Evolutionary conservation across 2,329 filamentous ascomycete species (phyloP).

Genomic region (Colletotrichum gloeosporioides): DNA sequence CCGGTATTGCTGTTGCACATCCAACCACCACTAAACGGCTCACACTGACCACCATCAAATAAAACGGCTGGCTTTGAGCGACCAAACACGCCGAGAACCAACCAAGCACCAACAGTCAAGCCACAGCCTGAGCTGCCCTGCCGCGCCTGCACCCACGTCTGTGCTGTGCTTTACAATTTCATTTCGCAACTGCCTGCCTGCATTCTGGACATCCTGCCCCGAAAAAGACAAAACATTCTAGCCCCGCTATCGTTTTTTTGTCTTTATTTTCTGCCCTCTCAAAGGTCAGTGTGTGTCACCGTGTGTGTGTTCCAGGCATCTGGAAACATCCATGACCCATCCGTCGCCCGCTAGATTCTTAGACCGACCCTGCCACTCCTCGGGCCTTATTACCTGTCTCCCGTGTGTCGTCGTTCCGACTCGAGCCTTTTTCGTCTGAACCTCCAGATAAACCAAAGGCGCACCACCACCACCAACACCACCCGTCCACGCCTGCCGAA

Average conservation of each 20-base stretch:
- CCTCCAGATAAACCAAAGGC: not conserved
- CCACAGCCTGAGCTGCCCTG: not conserved
- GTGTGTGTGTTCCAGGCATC: not conserved
- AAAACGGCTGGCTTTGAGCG: not conserved
- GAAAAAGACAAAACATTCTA: not conserved
- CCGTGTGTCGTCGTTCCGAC: not conserved
- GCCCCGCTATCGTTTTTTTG: slow-evolving; percentile 7
- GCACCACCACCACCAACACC: not conserved
- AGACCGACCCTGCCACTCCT: not conserved
- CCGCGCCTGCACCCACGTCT: not conserved
- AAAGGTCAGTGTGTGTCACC: not conserved
- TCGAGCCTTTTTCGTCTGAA: slow-evolving; percentile 18
- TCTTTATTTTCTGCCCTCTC: not conserved
- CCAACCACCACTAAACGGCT: not conserved
- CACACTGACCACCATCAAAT: not conserved
- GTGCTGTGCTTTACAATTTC: not conserved
- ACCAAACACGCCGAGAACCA: not conserved
- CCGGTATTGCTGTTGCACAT: not conserved
- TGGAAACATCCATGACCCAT: slow-evolving; percentile 23
- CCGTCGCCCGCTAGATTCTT: not conserved
- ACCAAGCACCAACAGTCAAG: not conserved
- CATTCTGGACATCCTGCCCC: not conserved
- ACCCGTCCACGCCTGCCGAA: not conserved
- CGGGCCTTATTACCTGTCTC: slow-evolving; percentile 13
- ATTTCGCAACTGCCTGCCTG: not conserved